Percentiles rank a stretch among this genome's conserved stretches.
These are phyloP conservation scores for Mallotus nudiflorus DNA, from an alignment of 345 rosid genomes.

Conservation along the genomic window DNA sequence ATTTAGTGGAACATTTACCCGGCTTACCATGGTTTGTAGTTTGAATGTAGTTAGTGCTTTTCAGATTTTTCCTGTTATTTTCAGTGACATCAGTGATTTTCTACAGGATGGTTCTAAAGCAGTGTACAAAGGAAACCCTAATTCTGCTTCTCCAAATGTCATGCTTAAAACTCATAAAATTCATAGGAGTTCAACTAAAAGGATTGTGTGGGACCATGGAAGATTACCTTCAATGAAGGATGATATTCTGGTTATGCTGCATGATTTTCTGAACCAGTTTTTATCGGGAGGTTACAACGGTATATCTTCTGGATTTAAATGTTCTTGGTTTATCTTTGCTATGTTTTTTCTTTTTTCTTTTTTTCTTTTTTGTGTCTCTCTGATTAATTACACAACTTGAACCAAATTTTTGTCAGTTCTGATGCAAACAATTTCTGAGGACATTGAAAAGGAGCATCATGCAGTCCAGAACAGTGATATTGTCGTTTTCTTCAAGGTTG, in stretches of 20 bases:
- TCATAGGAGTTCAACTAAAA: constrained; percentile 48
- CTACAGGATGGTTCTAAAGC: constrained; percentile 87
- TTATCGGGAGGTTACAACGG: constrained; percentile 89
- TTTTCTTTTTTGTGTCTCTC: not conserved
- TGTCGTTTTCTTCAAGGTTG: constrained; percentile 70
- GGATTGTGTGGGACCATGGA: constrained; percentile 63
- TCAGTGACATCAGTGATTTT: constrained; percentile 12
- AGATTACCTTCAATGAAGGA: constrained; percentile 48
- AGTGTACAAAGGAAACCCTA: constrained; percentile 64
- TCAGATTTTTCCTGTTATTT: constrained; percentile 9
- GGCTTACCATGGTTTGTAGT: constrained; percentile 67
- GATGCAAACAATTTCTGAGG: constrained; percentile 79
- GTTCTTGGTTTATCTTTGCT: constrained; percentile 9
- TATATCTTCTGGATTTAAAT: constrained; percentile 30
- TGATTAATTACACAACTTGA: constrained; percentile 18
- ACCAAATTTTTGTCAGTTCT: constrained; percentile 49
- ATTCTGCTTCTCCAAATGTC: constrained; percentile 39
- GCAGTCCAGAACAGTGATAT: constrained; percentile 76
- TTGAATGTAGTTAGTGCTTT: constrained; percentile 11
- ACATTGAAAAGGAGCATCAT: constrained; percentile 83
- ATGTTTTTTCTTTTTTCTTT: constrained; percentile 5
- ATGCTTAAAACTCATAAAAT: constrained; percentile 45
- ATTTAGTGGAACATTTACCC: constrained; percentile 83
- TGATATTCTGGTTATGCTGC: constrained; percentile 57
- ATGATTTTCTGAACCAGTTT: constrained; percentile 78